phyloP scores from a whole-genome alignment of 805 yeast species.

The Saccharomycopsis sp. region DNA sequence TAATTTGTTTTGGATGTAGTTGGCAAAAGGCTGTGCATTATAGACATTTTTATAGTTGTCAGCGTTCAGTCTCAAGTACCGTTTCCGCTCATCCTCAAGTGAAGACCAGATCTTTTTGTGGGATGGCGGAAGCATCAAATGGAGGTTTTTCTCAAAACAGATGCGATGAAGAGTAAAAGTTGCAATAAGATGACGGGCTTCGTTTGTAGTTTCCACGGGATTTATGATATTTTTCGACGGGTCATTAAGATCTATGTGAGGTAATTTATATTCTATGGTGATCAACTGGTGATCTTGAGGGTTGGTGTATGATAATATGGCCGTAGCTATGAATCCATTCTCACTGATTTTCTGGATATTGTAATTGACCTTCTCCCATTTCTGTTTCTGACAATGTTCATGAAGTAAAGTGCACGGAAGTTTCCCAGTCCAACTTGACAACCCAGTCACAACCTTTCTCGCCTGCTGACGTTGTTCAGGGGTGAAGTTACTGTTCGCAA shows the following conservation, averaged over 20 bases:
- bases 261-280: constrained; percentile 45
- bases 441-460: constrained; percentile 52
- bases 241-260: constrained; percentile 32
- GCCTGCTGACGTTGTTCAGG: constrained; percentile 29
- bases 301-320: constrained; percentile 61
- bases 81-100: constrained; percentile 55
- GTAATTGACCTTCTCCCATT: constrained; percentile 83
- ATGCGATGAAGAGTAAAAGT: constrained; percentile 79
- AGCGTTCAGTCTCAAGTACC: constrained; percentile 38
- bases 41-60: constrained; percentile 46
- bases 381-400: constrained; percentile 79
- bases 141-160: constrained; percentile 73
- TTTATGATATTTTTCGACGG: constrained; percentile 44
- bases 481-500: constrained; percentile 20
- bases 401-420: constrained; percentile 80
- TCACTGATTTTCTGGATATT: constrained; percentile 51
- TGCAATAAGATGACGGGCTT: constrained; percentile 87
- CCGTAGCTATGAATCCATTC: constrained; percentile 60
- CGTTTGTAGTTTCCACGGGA: constrained; percentile 76
- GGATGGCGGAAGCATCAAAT: constrained; percentile 79
- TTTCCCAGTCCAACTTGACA: constrained; percentile 91
- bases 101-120: constrained; percentile 76
- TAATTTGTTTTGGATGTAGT: constrained; percentile 49
- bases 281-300: constrained; percentile 74
- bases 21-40: constrained; percentile 70